phyloP scores from a whole-genome alignment of 768 basidiomycete genomes.

The Pholiota microspora region DNA sequence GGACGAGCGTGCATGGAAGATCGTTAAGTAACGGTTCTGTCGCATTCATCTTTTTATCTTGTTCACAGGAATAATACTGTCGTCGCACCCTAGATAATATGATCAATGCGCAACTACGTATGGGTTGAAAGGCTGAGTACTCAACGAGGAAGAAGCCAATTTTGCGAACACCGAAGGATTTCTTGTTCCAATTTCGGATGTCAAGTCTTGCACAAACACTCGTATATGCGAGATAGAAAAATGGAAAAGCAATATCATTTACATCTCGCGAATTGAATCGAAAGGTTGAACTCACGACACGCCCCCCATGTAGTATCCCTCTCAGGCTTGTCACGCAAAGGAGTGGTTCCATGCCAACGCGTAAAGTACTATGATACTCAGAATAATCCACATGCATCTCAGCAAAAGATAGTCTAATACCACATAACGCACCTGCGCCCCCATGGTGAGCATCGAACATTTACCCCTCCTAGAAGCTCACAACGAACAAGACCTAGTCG shows the following conservation, averaged over 20 bases:
- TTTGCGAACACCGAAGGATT: not conserved
- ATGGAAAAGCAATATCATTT: constrained; percentile 42
- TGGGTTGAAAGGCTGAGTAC: constrained; percentile 2
- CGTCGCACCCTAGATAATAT: too few species aligned
- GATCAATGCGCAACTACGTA: too few species aligned
- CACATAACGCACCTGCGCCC: constrained; percentile 64
- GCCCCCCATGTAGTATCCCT: constrained; percentile 18
- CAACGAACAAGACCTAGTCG: constrained; percentile 42
- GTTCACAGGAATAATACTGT: too few species aligned
- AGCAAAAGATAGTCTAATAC: constrained; percentile 45
- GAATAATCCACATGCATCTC: constrained; percentile 37
- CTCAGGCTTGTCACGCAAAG: constrained; percentile 22
- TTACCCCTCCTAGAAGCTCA: constrained; percentile 19
- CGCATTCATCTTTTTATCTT: too few species aligned
- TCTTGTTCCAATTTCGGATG: not conserved
- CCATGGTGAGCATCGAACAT: constrained; percentile 28
- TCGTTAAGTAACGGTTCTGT: too few species aligned
- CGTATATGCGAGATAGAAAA: constrained; percentile 13
- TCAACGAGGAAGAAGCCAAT: not conserved
- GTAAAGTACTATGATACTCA: constrained; percentile 29
- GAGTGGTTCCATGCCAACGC: constrained; percentile 21
- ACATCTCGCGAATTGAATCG: constrained; percentile 40
- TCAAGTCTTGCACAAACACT: constrained; percentile 10
- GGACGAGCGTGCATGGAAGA: too few species aligned
- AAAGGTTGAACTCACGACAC: constrained; percentile 58